Percentiles rank a stretch among this genome's conserved stretches.
These are phyloP conservation scores for Colletotrichum tanaceti DNA, from an alignment of 2,329 filamentous ascomycete genomes.

Conservation along the genomic window DNA sequence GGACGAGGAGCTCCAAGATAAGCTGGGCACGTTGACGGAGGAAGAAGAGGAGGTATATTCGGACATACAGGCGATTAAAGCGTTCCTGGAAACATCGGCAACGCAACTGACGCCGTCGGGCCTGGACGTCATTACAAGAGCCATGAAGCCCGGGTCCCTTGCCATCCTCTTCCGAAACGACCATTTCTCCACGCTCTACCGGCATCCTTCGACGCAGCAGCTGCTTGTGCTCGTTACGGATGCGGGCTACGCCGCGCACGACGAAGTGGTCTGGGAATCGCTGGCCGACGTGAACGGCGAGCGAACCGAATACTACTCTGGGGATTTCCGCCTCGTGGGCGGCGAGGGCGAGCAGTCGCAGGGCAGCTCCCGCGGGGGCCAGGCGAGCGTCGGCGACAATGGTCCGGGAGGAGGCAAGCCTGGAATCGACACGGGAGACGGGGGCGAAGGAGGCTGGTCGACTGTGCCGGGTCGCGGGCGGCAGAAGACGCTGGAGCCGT, in stretches of 20 bases:
- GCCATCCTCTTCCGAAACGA: slow-evolving; percentile 97
- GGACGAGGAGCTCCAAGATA: slow-evolving; percentile 88
- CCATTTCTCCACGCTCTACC: slow-evolving; percentile 94
- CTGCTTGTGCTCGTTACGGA: slow-evolving; percentile 91
- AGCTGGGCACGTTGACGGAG: slow-evolving; percentile 75
- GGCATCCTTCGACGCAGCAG: slow-evolving; percentile 80
- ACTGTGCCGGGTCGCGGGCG: slow-evolving; percentile 57
- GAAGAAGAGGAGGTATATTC: slow-evolving; percentile 84
- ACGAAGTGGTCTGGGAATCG: slow-evolving; percentile 96
- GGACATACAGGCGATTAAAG: slow-evolving; percentile 86
- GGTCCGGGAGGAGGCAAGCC: slow-evolving; percentile 13
- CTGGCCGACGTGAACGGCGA: slow-evolving; percentile 89
- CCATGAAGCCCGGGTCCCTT: slow-evolving; percentile 79
- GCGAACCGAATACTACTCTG: slow-evolving; percentile 84
- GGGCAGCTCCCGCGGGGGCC: slow-evolving; percentile 23
- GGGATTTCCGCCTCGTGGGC: slow-evolving; percentile 89
- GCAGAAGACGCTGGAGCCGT: slow-evolving; percentile 17
- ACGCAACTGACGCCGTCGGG: slow-evolving; percentile 90
- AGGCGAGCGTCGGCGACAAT: slow-evolving; percentile 1
- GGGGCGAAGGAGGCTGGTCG: slow-evolving; percentile 61
- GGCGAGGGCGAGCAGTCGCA: slow-evolving; percentile 61
- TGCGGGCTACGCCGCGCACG: slow-evolving; percentile 86
- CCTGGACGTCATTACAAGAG: slow-evolving; percentile 77
- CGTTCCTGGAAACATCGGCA: slow-evolving; percentile 81
- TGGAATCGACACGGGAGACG: slow-evolving; percentile 9